phyloP scores from a whole-genome alignment of 129 eudicot genomes.

The Pittosporum tobira region DNA sequence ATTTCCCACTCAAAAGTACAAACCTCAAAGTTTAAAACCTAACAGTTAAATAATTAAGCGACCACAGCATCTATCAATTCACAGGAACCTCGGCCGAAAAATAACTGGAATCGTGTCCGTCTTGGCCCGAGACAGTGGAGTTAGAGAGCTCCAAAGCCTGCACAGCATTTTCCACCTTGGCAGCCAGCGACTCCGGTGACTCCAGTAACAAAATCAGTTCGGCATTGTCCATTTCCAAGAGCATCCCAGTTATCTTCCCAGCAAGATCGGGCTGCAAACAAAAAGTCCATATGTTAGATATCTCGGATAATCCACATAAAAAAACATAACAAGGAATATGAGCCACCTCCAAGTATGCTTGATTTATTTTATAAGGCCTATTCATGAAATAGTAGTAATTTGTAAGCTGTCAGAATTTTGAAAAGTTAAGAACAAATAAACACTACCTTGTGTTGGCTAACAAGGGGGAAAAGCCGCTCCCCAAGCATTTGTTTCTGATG shows the following conservation, averaged over 20 bases:
- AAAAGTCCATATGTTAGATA: neutral
- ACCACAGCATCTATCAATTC: constrained; percentile 27
- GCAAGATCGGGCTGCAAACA: constrained; percentile 70
- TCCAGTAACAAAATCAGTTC: constrained; percentile 61
- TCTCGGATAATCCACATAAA: too few relatives aligned
- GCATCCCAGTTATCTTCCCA: constrained; percentile 87
- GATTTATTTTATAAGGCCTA: too few relatives aligned
- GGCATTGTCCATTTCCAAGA: constrained; percentile 84
- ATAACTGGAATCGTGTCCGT: constrained; percentile 36
- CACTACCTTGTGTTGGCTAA: constrained; percentile 48
- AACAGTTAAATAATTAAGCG: neutral
- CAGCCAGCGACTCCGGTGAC: constrained; percentile 57
- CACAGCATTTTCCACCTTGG: constrained; percentile 76
- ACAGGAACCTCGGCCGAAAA: constrained; percentile 56
- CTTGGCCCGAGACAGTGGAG: constrained; percentile 39
- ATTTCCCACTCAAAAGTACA: constrained; percentile 11
- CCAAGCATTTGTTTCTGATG: constrained; percentile 74
- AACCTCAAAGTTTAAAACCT: neutral
- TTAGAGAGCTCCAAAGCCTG: constrained; percentile 56
- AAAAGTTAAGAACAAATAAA: neutral
- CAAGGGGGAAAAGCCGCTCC: constrained; percentile 78
- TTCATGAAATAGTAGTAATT: too few relatives aligned
- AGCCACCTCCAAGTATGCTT: too few relatives aligned
- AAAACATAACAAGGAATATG: too few relatives aligned
- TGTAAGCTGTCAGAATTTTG: too few relatives aligned